phyloP scores from a whole-genome alignment of 1,139 yeast genomes.

The Tardiomyces digboiensis region DNA sequence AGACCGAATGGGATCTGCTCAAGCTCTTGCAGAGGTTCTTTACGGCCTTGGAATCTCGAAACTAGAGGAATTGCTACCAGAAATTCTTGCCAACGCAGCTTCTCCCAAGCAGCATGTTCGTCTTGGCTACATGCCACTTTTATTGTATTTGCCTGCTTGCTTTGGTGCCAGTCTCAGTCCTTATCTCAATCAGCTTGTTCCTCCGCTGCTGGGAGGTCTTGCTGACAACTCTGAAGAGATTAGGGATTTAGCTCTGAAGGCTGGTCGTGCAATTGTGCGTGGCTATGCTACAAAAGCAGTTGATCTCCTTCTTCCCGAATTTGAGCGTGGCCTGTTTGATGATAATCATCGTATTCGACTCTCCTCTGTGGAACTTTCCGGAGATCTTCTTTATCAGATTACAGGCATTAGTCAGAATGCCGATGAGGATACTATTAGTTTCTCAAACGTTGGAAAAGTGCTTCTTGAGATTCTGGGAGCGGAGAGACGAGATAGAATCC shows the following conservation, averaged over 20 bases:
- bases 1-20: constrained; percentile 95
- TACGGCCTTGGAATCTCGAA: constrained; percentile 84
- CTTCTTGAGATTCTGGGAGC: constrained; percentile 75
- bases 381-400: constrained; percentile 89
- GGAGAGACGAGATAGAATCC: constrained; percentile 79
- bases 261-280: constrained; percentile 86
- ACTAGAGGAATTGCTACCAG: constrained; percentile 82
- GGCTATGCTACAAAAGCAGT: constrained; percentile 92
- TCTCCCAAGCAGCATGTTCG: constrained; percentile 62
- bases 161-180: constrained; percentile 92
- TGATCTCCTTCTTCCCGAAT: constrained; percentile 86
- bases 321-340: constrained; percentile 84
- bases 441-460: constrained; percentile 45
- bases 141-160: constrained; percentile 87
- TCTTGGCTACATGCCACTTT: constrained; percentile 88
- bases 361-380: constrained; percentile 94
- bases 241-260: constrained; percentile 82
- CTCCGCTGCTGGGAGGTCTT: constrained; percentile 82
- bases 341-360: constrained; percentile 79
- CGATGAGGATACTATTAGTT: constrained; percentile 28
- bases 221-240: constrained; percentile 86
- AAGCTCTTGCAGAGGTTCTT: constrained; percentile 89
- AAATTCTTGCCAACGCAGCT: constrained; percentile 63
- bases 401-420: constrained; percentile 62
- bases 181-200: constrained; percentile 73